Conservation (phyloP, 2,329 filamentous ascomycete genomes). For the Grosmannia serpens region DNA sequence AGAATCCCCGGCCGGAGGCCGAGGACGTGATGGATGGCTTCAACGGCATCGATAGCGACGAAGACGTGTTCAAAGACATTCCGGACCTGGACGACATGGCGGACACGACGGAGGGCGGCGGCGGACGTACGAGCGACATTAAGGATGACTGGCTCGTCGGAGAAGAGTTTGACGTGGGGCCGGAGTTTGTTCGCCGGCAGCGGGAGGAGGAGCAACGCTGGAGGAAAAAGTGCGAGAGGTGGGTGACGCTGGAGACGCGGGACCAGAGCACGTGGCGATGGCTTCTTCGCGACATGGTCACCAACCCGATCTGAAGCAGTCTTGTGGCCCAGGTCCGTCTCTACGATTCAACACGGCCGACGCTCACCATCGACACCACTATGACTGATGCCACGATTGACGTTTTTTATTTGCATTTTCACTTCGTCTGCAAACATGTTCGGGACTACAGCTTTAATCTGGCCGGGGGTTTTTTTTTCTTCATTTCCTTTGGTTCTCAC, state of each 20-base stretch:
- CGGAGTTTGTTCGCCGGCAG: constrained; percentile 82
- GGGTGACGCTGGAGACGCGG: constrained; percentile 53
- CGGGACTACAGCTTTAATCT: constrained; percentile 1
- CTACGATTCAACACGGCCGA: neutral
- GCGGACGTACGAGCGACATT: constrained; percentile 46
- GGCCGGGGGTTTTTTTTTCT: neutral
- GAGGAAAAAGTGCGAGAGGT: constrained; percentile 77
- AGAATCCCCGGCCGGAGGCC: constrained; percentile 32
- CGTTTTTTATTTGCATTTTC: neutral
- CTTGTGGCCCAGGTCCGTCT: neutral
- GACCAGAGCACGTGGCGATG: constrained; percentile 62
- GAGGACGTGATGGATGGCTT: constrained; percentile 51
- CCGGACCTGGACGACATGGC: constrained; percentile 72
- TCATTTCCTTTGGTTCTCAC: neutral
- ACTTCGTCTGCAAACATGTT: neutral
- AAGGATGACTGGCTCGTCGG: constrained; percentile 77
- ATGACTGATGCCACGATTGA: neutral
- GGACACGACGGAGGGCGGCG: constrained; percentile 35
- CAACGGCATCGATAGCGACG: constrained; percentile 70
- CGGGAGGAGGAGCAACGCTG: constrained; percentile 86
- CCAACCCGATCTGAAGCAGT: constrained; percentile 7
- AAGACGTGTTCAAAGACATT: constrained; percentile 91
- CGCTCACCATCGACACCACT: neutral
- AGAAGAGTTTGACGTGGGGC: constrained; percentile 95
- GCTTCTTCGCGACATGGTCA: constrained; percentile 54